Evolutionary conservation across 306 rosid genomes (phyloP).

Genomic region (Datisca glomerata): DNA sequence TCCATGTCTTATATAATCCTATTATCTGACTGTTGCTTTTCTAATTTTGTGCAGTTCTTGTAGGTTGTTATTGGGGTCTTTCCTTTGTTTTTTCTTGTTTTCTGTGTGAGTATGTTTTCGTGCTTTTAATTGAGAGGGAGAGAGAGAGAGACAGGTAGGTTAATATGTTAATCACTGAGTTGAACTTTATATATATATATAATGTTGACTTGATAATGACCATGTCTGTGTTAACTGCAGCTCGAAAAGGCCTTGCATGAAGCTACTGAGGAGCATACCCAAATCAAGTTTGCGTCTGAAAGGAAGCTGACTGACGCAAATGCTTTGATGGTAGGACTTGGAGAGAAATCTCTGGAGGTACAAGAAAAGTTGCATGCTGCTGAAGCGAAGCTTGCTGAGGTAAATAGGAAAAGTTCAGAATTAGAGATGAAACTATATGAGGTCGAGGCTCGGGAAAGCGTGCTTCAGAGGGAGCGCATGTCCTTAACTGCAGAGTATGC

Average conservation of each 20-base stretch:
- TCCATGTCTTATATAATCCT: too few relatives aligned
- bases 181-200: too few relatives aligned
- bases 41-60: too few relatives aligned
- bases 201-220: slow-evolving; percentile 5
- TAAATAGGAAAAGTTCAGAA: slow-evolving; percentile 50
- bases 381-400: slow-evolving; percentile 72
- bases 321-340: slow-evolving; percentile 53
- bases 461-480: slow-evolving; percentile 53
- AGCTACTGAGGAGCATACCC: slow-evolving; percentile 40
- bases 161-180: too few relatives aligned
- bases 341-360: slow-evolving; percentile 54
- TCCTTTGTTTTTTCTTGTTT: too few relatives aligned
- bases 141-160: too few relatives aligned
- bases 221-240: slow-evolving; percentile 41
- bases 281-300: slow-evolving; percentile 36
- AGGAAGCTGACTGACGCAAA: slow-evolving; percentile 57
- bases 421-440: slow-evolving; percentile 66
- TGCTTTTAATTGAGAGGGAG: too few relatives aligned
- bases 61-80: too few relatives aligned
- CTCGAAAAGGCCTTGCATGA: slow-evolving; percentile 62
- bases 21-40: too few relatives aligned
- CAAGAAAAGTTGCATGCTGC: slow-evolving; percentile 59
- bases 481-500: slow-evolving; percentile 62
- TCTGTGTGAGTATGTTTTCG: too few relatives aligned
- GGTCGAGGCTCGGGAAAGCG: slow-evolving; percentile 58